Conservation (phyloP, 768 basidiomycete species). For the Tricholoma terreum region DNA sequence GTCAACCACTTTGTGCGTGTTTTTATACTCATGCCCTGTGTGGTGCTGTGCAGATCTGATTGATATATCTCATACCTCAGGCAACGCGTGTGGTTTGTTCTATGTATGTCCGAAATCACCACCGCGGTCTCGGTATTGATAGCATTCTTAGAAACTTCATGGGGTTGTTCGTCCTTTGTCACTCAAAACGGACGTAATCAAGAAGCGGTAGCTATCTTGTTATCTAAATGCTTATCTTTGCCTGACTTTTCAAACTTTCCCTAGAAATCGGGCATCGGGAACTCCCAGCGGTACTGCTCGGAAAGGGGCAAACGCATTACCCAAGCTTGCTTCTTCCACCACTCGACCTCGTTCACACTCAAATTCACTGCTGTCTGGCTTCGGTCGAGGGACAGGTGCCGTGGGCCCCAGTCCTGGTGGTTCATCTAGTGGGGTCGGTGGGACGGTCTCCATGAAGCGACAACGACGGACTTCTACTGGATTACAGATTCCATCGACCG, state of each 20-base stretch:
- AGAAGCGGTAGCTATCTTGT: conserved; percentile 68
- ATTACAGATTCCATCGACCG: conserved; percentile 39
- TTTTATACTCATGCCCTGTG: background rate
- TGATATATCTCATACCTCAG: conserved; percentile 33
- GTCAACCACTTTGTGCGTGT: conserved; percentile 81
- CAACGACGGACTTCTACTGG: conserved; percentile 76
- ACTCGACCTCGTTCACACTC: conserved; percentile 74
- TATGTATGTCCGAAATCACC: conserved; percentile 55
- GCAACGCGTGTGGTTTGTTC: conserved; percentile 92
- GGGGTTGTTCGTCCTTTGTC: conserved; percentile 93
- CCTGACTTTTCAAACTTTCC: background rate
- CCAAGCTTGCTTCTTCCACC: conserved; percentile 74
- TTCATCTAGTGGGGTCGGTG: conserved; percentile 28
- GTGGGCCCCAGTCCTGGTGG: conserved; percentile 17
- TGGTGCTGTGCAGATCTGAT: conserved; percentile 5
- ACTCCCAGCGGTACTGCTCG: conserved; percentile 62
- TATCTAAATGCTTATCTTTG: conserved; percentile 6
- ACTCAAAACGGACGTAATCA: conserved; percentile 95
- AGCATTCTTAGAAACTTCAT: conserved; percentile 75
- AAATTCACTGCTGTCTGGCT: conserved; percentile 48
- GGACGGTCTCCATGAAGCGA: conserved; percentile 62
- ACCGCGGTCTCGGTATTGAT: conserved; percentile 5
- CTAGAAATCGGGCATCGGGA: conserved; percentile 80
- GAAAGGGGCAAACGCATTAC: conserved; percentile 57
- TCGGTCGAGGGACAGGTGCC: conserved; percentile 26